phyloP scores from a whole-genome alignment of 2,329 filamentous ascomycete species.

The Neofusicoccum kwambonambiense region DNA sequence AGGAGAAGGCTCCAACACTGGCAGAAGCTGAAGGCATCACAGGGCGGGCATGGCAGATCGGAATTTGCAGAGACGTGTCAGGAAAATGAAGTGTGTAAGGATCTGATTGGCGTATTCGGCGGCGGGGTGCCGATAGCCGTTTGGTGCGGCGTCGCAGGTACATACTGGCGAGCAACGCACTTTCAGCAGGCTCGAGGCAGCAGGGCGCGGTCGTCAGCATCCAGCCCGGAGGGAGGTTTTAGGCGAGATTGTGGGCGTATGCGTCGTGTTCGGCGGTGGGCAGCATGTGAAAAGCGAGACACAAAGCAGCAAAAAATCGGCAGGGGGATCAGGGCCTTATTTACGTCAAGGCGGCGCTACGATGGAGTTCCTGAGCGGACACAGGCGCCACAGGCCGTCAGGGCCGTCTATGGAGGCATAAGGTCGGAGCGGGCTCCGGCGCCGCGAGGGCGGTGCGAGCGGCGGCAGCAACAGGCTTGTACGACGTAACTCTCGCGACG shows the following conservation, averaged over 20 bases:
- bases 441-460: not conserved
- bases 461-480: too few species aligned
- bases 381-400: too few species aligned
- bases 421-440: not conserved
- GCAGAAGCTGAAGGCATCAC: too few species aligned
- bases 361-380: not conserved
- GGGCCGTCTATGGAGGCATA: not conserved
- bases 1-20: not conserved
- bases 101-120: not conserved
- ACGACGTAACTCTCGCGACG: not conserved
- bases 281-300: not conserved
- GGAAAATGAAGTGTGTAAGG: not conserved
- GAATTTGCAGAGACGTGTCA: not conserved
- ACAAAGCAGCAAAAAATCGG: not conserved
- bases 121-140: not conserved
- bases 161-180: too few species aligned
- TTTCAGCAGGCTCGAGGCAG: not conserved
- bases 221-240: not conserved
- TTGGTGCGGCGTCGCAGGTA: not conserved
- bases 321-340: not conserved
- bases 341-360: not conserved
- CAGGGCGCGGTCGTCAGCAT: not conserved
- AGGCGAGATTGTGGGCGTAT: constrained; percentile 2
- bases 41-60: not conserved
- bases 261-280: not conserved